phyloP scores from a whole-genome alignment of 2,329 filamentous ascomycete genomes.

The Cadophora luteo-olivacea region DNA sequence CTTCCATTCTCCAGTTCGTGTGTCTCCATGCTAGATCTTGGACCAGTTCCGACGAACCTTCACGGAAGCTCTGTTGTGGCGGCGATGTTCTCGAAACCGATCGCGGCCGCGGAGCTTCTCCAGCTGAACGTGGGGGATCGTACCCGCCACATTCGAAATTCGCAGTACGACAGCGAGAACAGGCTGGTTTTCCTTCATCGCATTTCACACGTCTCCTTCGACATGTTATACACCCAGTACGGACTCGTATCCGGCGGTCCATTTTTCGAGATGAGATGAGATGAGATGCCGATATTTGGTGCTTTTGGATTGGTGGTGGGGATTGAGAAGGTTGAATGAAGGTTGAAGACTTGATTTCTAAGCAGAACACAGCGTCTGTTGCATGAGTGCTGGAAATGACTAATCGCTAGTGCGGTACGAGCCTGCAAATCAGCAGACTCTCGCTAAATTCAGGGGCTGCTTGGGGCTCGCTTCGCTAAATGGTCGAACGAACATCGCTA shows the following conservation, averaged over 20 bases:
- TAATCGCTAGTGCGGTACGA: not conserved
- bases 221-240: conserved; percentile 38
- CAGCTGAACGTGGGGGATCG: conserved; percentile 17
- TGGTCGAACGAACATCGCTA: not conserved
- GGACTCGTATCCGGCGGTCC: conserved; percentile 15
- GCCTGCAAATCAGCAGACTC: not conserved
- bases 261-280: not conserved
- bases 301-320: not conserved
- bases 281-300: not conserved
- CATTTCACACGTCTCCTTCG: conserved; percentile 35
- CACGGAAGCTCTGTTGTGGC: conserved; percentile 6
- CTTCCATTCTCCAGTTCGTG: conserved; percentile 33
- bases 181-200: conserved; percentile 34
- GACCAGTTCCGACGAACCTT: not conserved
- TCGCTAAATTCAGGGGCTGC: not conserved
- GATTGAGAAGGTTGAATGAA: not conserved
- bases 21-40: conserved; percentile 29
- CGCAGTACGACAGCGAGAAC: conserved; percentile 31
- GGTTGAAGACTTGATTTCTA: not conserved
- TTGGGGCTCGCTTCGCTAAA: not conserved
- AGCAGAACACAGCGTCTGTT: not conserved
- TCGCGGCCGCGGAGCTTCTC: not conserved
- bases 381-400: not conserved
- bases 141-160: conserved; percentile 36
- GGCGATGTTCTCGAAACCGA: conserved; percentile 1